Evolutionary conservation across 2,329 filamentous ascomycete species (phyloP), one percentile per base, ranked within the genome.

Genomic region (Trichoderma aggressivum): DNA sequence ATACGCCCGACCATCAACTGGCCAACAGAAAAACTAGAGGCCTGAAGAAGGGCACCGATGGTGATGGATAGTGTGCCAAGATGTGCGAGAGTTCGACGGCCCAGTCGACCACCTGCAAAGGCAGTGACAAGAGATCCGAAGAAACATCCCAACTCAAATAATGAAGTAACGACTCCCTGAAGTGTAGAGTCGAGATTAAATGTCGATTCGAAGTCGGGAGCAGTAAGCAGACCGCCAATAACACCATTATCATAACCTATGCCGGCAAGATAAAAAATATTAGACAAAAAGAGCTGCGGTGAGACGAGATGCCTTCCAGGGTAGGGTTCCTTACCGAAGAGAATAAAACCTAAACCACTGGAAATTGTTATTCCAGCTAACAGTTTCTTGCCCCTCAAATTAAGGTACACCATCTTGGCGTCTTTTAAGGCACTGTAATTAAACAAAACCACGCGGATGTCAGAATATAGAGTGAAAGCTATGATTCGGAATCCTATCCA

Each of bases 1-100:
- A 85, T 80, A 14, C 85, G 79, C 2, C 82, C 85, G 8, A 85
- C 78, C 43, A 85, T 81, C 71, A 86, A 79, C 68, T 84, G 83
- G 1, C 82, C 74, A 6, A 82, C 79, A n/a, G 77, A 79, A 72
- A 80, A 84, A 1, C 83, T 81, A 0, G 82, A 79, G 3, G 82
- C 80, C 75, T 86, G 84, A 4, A 87, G 77, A 4, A 82, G 73
- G 2, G 84, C 83, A 5, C 85, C 85, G 1, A 81, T 66, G n/a
- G 82, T 80, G 80, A 86, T 83, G 72, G 86, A 79, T 0, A 78
- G 50, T 0, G 81, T 81, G 10, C 84, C 84, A 4, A 81, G 74
- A 39, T 82, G 76, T 24, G 86, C 81, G 12, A 81, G 83, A 32
- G 77, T 79, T 71, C 81, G 80, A 28, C 85, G 81, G 10, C 85